Evolutionary conservation across 148 eudicot species (phyloP).

Genomic region (Rhododendron griersonianum): DNA sequence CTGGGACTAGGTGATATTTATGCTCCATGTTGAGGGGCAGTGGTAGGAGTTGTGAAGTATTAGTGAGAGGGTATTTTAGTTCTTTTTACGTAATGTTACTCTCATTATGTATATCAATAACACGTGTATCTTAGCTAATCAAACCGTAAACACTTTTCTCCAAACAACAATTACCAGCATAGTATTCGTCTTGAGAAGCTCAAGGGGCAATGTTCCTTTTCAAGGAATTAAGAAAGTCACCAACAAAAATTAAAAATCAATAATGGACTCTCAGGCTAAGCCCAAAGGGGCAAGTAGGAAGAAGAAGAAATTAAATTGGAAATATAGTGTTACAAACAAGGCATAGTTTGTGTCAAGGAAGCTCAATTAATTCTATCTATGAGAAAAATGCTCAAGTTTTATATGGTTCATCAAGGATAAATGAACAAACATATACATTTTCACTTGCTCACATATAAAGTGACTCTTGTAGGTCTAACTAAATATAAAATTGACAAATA

Average conservation of each 20-base stretch:
- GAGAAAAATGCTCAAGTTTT: not conserved
- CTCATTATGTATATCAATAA: not conserved
- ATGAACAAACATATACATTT: not conserved
- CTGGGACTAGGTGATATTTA: not conserved
- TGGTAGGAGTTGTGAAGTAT: not conserved
- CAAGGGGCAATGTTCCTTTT: not conserved
- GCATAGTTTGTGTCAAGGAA: not conserved
- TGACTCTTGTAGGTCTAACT: not conserved
- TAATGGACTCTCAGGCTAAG: not conserved
- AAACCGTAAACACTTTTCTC: not conserved
- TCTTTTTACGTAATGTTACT: not conserved
- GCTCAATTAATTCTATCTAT: not conserved
- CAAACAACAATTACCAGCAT: not conserved
- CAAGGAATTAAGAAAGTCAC: not conserved
- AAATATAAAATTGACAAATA: not conserved
- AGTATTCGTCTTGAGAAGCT: not conserved
- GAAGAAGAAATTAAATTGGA: not conserved
- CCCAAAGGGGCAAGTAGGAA: not conserved
- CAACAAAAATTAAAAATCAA: not conserved
- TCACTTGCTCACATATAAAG: not conserved
- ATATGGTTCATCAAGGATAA: not conserved
- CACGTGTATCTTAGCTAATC: too few relatives aligned
- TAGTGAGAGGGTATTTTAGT: not conserved
- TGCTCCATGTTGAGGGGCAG: not conserved
- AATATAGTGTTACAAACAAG: not conserved